Evolutionary conservation across 192 early-diverging fungal species (phyloP), one percentile per base, ranked within the genome.

Genomic region (Coemansia sp.): DNA sequence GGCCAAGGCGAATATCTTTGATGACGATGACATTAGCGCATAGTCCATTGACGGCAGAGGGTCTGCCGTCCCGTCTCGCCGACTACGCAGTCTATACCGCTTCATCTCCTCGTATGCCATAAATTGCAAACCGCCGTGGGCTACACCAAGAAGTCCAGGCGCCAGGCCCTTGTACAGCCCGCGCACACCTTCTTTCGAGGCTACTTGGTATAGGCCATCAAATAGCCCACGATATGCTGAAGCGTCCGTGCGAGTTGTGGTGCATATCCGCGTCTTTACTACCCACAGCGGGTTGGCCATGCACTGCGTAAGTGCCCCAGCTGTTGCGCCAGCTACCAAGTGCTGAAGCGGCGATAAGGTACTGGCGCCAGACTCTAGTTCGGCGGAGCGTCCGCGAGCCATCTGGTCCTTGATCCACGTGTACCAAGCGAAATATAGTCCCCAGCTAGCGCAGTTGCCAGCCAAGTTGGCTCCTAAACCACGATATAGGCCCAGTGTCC

Each of bases 31-130:
- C 90, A 96, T 94, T 38, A 87, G 75, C 15, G 94, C 79, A 70
- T 93, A 90, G 64, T 97, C 95, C 3, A 82, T 23, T 9, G 92
- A 85, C n/a, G 77, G 76, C 2, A 90, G 69, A 3, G 66, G 42
- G 29, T 55, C 70, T 17, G 19, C 29, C 0, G 41, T 25, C 19
- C 27, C 53, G 0, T 64, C 23, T 11, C 44, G 45, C n/a, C 55
- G 42, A 2, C 59, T 67, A 19, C 74, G 80, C 36, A 80, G 65
- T 41, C 87, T 69, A 77, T 85, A 86, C 67, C 88, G 86, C 80
- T 98, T 99, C 89, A 99, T 89, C 60, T 97, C 94, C 63, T 99
- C 98, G 77, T 99, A 99, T 0, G 91, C 94, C 93, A 96, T 95
- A 76, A 99, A 99, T 78, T 99, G 98, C 25, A 99, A 69, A 1